Percentiles rank a stretch among this genome's conserved stretches.
phyloP scores from a whole-genome alignment of 2,329 filamentous ascomycete species.

The Geoglossum cookeanum region DNA sequence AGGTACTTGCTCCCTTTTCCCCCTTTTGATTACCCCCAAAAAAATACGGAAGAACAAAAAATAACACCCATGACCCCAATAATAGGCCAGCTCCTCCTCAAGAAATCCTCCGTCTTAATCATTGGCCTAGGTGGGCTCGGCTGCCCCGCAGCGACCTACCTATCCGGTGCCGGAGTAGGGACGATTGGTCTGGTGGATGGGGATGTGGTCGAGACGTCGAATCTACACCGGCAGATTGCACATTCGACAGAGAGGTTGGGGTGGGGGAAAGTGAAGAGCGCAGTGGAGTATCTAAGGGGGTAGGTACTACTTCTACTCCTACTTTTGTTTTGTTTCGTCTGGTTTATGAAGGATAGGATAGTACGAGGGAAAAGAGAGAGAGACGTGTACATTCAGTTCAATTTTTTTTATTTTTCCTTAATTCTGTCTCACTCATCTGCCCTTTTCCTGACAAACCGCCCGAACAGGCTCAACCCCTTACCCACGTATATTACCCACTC shows the following conservation, averaged over 20 bases:
- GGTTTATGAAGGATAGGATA: too few relatives aligned
- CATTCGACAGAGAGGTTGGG: constrained; percentile 56
- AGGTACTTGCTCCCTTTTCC: constrained; percentile 28
- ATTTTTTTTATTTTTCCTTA: too few relatives aligned
- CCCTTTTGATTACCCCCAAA: background rate
- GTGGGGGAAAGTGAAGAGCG: constrained; percentile 64
- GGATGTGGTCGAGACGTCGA: constrained; percentile 73
- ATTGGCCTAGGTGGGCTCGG: constrained; percentile 80
- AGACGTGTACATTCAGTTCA: background rate
- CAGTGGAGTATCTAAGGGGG: constrained; percentile 38
- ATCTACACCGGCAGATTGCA: constrained; percentile 79
- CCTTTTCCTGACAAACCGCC: background rate
- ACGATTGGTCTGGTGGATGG: constrained; percentile 71
- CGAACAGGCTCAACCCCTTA: constrained; percentile 48
- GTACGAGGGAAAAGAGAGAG: background rate
- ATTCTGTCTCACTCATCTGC: too few relatives aligned
- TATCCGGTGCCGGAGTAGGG: constrained; percentile 75
- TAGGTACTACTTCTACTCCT: constrained; percentile 16
- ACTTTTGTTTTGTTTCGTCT: too few relatives aligned
- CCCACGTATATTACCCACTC: constrained; percentile 43
- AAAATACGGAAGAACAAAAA: too few relatives aligned
- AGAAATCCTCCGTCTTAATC: constrained; percentile 51
- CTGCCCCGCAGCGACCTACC: constrained; percentile 81
- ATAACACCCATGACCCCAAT: background rate
- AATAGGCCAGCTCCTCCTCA: constrained; percentile 59